Base-by-base conservation (phyloP, 2,329 filamentous ascomycete species). In the Microcyclospora pomicola region DNA sequence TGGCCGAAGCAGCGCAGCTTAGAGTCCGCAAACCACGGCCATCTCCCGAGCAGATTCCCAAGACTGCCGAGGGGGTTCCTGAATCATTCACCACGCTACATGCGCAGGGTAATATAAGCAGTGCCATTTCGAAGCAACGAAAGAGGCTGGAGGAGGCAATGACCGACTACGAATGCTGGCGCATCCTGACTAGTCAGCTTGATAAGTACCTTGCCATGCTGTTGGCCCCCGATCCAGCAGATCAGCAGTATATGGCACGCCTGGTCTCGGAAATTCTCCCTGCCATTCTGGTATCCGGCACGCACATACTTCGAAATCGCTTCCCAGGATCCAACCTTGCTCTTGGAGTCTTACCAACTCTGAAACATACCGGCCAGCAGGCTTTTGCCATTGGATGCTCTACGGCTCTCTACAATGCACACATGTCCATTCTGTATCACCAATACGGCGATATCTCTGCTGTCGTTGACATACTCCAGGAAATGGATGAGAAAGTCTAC, bases 351-450 rank as follows among this genome's bases (percentile, higher is more conserved):
- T 64, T 87, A 1, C 79, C 81, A 0, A 70, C 72, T 6, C 63
- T 86, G 49, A 82, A 81, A 52, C 65, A 69, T 33, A 65, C 83
- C 0, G 81, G 82, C 2, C 68, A 80, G 1, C 71, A 73, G 1
- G 80, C 79, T 0, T 83, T 80, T 51, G 75, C 83, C 6, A 68
- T 88, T 1, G 82, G 80, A 34, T 77, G 74, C 5, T 77, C 76
- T 13, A 80, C 80, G 0, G 63, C 70, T 0, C 72, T 87, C 31
- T 87, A 82, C 63, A 77, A 80, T 52, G 66, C 73, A 35, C 67
- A 85, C 27, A 65, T 83, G 15, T 58, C 65, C 11, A 68, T 78
- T 15, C 64, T 75, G 39, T 83, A 78, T 73, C 57, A 62, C 27
- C 70, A 73, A 9, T 72, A 73, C 44, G 68, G 73, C 15, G 74